phyloP scores from a whole-genome alignment of 306 rosid genomes.

The Quercus ilex region DNA sequence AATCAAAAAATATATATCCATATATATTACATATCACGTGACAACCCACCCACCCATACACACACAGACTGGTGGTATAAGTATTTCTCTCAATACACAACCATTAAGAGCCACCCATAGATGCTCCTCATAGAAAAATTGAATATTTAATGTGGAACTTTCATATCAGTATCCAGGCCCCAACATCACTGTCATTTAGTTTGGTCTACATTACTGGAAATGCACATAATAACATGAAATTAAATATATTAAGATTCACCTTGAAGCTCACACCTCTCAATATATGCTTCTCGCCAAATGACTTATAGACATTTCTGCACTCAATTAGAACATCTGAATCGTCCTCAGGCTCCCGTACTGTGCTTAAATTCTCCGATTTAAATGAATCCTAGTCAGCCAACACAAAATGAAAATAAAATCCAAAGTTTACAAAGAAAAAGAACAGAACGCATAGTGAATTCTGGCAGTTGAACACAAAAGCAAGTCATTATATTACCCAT shows the following conservation, averaged over 20 bases:
- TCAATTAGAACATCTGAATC: constrained; percentile 91
- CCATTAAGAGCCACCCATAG: neutral
- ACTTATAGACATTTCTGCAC: constrained; percentile 82
- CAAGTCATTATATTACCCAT: neutral
- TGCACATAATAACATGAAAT: neutral
- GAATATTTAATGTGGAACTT: neutral
- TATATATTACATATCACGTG: too few species aligned
- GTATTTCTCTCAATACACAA: neutral
- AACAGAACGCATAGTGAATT: neutral
- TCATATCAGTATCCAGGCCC: neutral
- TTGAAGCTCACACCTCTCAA: constrained; percentile 96
- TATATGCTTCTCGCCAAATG: constrained; percentile 94
- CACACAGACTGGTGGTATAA: too few species aligned
- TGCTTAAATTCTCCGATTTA: constrained; percentile 52
- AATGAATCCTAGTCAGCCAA: constrained; percentile 62
- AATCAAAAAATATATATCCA: too few species aligned
- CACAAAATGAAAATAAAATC: neutral
- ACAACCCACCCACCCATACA: too few species aligned
- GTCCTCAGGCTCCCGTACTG: constrained; percentile 40
- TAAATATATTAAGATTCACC: constrained; percentile 45
- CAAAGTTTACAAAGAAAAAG: neutral
- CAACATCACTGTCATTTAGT: neutral
- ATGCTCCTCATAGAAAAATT: neutral
- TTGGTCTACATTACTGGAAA: neutral
- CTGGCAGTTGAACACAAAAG: neutral